Percentiles rank a stretch among this genome's conserved stretches.
phyloP scores from a whole-genome alignment of 2,329 filamentous ascomycete species.

The Sclerotinia nivalis region DNA sequence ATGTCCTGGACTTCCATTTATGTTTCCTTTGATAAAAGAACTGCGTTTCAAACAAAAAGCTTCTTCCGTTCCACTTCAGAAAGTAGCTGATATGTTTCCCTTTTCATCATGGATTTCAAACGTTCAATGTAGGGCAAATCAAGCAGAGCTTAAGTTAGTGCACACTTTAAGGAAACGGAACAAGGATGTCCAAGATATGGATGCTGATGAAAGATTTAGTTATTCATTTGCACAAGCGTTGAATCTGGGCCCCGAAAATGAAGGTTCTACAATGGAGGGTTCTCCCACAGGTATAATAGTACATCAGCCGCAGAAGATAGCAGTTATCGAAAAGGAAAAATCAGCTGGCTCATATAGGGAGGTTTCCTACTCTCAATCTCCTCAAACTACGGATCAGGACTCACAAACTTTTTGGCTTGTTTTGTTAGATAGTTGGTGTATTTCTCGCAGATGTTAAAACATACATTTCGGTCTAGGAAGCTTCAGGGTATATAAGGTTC shows the following conservation, averaged over 20 bases:
- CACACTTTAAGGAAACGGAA: background rate
- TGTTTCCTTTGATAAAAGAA: background rate
- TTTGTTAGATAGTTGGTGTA: too few relatives aligned
- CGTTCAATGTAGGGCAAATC: background rate
- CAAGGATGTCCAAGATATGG: background rate
- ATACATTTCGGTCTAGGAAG: too few relatives aligned
- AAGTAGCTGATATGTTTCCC: slow-evolving; percentile 4
- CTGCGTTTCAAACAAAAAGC: background rate
- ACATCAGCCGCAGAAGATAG: slow-evolving; percentile 1
- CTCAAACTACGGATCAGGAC: too few relatives aligned
- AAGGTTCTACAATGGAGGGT: background rate
- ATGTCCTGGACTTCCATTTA: background rate
- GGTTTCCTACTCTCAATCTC: slow-evolving; percentile 8
- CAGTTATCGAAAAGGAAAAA: background rate
- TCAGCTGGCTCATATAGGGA: background rate
- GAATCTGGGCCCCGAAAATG: background rate
- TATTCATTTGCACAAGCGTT: background rate
- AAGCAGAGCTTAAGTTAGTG: background rate
- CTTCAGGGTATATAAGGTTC: too few relatives aligned
- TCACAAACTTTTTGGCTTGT: too few relatives aligned
- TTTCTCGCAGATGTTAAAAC: too few relatives aligned
- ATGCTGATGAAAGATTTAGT: background rate
- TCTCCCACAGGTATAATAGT: slow-evolving; percentile 1
- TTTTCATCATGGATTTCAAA: background rate
- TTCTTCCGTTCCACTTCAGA: background rate